A percentile compares a stretch with the other conserved stretches of the same genome.
phyloP scores from a whole-genome alignment of 2,329 filamentous ascomycete species.

The Colletotrichum sublineola region DNA sequence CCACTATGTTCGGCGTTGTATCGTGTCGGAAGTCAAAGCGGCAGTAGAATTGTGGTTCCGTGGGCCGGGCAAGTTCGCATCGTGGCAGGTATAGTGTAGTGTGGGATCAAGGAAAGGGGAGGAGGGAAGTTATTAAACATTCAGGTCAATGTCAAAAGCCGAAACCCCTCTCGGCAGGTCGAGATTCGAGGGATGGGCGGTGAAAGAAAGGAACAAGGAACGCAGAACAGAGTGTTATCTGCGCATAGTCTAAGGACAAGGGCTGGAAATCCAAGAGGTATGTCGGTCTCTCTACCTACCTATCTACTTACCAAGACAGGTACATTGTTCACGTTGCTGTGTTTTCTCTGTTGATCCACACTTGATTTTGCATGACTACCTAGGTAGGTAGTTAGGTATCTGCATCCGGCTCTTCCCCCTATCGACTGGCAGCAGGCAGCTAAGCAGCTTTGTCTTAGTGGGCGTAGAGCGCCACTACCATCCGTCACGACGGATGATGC shows the following conservation, averaged over 20 bases:
- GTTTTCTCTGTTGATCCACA: conserved; percentile 17
- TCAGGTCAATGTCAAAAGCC: background rate
- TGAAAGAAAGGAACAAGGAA: conserved; percentile 31
- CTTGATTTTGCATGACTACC: conserved; percentile 30
- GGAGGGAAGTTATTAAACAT: conserved; percentile 35
- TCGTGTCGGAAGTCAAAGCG: conserved; percentile 37
- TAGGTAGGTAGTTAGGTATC: background rate
- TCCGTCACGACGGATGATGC: background rate
- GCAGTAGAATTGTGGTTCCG: conserved; percentile 37
- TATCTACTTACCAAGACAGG: conserved; percentile 12
- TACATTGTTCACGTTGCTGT: conserved; percentile 35
- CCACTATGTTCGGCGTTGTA: conserved; percentile 31
- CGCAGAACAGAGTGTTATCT: conserved; percentile 21
- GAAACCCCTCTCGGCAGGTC: background rate
- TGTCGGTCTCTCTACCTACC: background rate
- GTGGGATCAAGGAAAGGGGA: background rate
- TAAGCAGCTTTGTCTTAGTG: conserved; percentile 8
- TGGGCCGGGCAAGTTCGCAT: conserved; percentile 31
- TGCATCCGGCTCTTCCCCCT: conserved; percentile 34
- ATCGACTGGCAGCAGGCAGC: conserved; percentile 32
- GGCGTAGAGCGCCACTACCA: conserved; percentile 10
- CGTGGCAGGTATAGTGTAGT: background rate
- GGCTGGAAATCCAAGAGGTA: conserved; percentile 14
- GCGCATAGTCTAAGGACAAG: conserved; percentile 30
- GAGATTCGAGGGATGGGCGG: conserved; percentile 27